These are phyloP conservation scores for Quillaja saponaria DNA, from an alignment of 306 rosid species.

Conservation along the genomic window DNA sequence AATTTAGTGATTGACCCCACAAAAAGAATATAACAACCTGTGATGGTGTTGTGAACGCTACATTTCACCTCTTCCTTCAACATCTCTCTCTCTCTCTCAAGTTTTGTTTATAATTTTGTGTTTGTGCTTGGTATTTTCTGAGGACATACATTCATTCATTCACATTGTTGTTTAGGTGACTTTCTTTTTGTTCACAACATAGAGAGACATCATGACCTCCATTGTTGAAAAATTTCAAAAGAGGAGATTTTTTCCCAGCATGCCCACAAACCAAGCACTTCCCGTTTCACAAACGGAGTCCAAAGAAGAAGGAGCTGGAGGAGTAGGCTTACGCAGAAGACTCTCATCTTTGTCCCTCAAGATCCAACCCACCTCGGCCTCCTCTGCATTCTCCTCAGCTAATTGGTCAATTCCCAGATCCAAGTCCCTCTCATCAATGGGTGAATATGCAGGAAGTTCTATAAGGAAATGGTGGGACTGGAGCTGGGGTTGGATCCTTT, in stretches of 20 bases:
- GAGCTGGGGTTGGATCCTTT: slow-evolving; percentile 77
- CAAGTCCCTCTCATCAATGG: slow-evolving; percentile 66
- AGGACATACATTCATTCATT: no score
- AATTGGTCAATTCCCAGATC: slow-evolving; percentile 68
- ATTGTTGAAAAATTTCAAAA: slow-evolving; percentile 44
- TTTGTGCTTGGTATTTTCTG: no score
- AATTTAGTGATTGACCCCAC: slow-evolving; percentile 30
- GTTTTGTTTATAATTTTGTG: background rate
- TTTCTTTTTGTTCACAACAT: background rate
- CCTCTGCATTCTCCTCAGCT: slow-evolving; percentile 39
- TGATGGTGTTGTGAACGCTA: slow-evolving; percentile 49
- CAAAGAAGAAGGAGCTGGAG: slow-evolving; percentile 27
- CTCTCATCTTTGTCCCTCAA: slow-evolving; percentile 71
- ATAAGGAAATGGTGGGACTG: slow-evolving; percentile 77
- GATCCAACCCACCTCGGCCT: slow-evolving; percentile 47
- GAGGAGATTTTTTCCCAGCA: slow-evolving; percentile 35
- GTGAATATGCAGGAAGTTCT: slow-evolving; percentile 62
- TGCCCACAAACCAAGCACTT: slow-evolving; percentile 42
- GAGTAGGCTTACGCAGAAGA: slow-evolving; percentile 56
- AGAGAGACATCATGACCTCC: slow-evolving; percentile 45
- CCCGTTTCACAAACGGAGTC: slow-evolving; percentile 57
- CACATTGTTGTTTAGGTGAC: no score
- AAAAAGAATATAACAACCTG: slow-evolving; percentile 72
- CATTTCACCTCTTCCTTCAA: slow-evolving; percentile 38
- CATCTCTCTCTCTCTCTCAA: no score